Base-by-base conservation (phyloP, 2,329 filamentous ascomycete species). In the Alternaria alternata region DNA sequence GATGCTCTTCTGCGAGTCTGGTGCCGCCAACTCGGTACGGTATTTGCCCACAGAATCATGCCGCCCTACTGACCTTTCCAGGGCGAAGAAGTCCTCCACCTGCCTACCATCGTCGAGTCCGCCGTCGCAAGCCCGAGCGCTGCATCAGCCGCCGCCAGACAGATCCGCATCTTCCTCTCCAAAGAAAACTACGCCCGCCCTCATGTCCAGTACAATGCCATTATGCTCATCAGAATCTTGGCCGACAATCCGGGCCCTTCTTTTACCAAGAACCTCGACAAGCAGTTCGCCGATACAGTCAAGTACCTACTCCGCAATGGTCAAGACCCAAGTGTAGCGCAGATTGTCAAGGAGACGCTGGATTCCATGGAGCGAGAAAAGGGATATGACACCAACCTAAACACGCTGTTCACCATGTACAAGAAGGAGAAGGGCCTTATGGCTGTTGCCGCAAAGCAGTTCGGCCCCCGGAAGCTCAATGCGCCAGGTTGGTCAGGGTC, bases 201-300 rank as follows among this genome's bases (percentile, higher is more conserved):
- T 9, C 88, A 91, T 70, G 88, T 89, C 68, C 94, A 98, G 79
- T 98, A 97, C 85, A 97, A 98, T 81, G 91, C 93, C 64, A 89
- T 98, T 73, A 98, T 98, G 95, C 86, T 99, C 57, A 85, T 96
- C 68, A 90, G 94, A 63, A 99, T 99, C 73, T 83, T 99, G 66
- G 86, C 89, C 69, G 94, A 98, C 78, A 97, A 99, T 76, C 95
- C 95, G 0, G 94, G 94, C 30, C 85, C 86, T 54, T 93, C 89
- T 2, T 99, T 99, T 74, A 97, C 94, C n/a, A 87, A 91, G 67
- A 94, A 96, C 76, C 79, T 98, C 42, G 94, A 97, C 78, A 85
- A 89, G 73, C 92, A 92, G 72, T 98, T 97, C 74, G 87, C 91
- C 54, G 85, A 90, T 42, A 88, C 88, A 0, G 81, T 91, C 16